Evolutionary conservation across 345 rosid genomes (phyloP), one percentile per base, ranked within the genome.

Genomic region (Lagerstroemia speciosa): DNA sequence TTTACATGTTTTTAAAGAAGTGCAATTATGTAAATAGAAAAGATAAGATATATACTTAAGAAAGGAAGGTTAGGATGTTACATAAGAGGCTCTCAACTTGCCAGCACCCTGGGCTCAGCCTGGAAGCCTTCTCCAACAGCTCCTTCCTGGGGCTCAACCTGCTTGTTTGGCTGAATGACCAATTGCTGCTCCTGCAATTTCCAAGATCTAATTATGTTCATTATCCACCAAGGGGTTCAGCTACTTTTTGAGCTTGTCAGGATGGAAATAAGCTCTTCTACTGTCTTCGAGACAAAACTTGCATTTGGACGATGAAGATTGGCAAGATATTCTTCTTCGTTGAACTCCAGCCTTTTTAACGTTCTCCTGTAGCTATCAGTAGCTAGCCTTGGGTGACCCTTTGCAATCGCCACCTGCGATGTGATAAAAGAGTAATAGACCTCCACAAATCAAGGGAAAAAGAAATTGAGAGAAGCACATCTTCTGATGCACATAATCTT

Each of bases 121-220:
- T 89, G 72, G 89, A 87, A 69, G 91, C 88, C 82, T 87, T 89
- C 80, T 83, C 82, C 81, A 81, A 79, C 80, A 89, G 83, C 74
- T 79, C 80, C 12, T 80, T 78, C 24, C 86, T 69, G 29, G n/a
- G n/a, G n/a, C n/a, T n/a, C n/a, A n/a, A 48, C 22, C 53, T 20
- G 7, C 2, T 53, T 53, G n/a, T n/a, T n/a, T n/a, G n/a, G n/a
- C n/a, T n/a, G n/a, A n/a, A n/a, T n/a, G n/a, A n/a, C n/a, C n/a
- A n/a, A n/a, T n/a, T n/a, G 6, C 57, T 19, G 57, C 26, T 50
- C n/a, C 58, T 52, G 20, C 8, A 7, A 22, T 20, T 7, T 22
- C 22, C 27, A 22, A 3, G 1, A 7, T 22, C 29, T 19, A n/a
- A n/a, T 50, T 19, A 20, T 19, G 29, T 53, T 24, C 14, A 22